These are phyloP conservation scores for Aspergillus neoniger DNA, from an alignment of 2,329 filamentous ascomycete species.

Conservation along the genomic window DNA sequence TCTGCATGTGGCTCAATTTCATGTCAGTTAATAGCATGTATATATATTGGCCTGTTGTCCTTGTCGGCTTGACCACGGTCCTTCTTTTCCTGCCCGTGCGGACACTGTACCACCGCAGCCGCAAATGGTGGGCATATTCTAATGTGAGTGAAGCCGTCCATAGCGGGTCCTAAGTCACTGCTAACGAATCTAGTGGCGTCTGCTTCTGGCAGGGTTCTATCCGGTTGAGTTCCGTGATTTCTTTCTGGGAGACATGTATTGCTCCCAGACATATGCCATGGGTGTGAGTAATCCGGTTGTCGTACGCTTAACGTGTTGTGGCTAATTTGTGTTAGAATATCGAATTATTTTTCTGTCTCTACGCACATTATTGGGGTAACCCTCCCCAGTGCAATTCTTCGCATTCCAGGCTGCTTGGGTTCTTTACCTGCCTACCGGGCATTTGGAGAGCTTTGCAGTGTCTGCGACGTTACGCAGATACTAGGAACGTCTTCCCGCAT, in stretches of 20 bases:
- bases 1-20: constrained; percentile 91
- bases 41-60: constrained; percentile 81
- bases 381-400: constrained; percentile 80
- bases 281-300: constrained; percentile 60
- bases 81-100: constrained; percentile 76
- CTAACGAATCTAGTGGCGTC: constrained; percentile 65
- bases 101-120: constrained; percentile 71
- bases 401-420: constrained; percentile 80
- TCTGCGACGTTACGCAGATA: constrained; percentile 84
- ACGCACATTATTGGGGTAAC: constrained; percentile 73
- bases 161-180: background rate
- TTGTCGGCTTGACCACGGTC: constrained; percentile 68
- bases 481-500: constrained; percentile 84
- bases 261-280: constrained; percentile 87
- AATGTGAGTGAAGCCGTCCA: constrained; percentile 60
- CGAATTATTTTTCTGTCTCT: constrained; percentile 92
- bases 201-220: constrained; percentile 81
- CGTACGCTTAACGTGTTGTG: too few species aligned
- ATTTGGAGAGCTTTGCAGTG: constrained; percentile 93
- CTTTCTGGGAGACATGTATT: constrained; percentile 97
- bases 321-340: constrained; percentile 64
- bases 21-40: constrained; percentile 69
- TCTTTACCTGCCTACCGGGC: constrained; percentile 78
- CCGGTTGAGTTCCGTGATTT: constrained; percentile 97
- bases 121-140: constrained; percentile 87